phyloP scores from a whole-genome alignment of 306 rosid species.

The Vigna mungo region DNA sequence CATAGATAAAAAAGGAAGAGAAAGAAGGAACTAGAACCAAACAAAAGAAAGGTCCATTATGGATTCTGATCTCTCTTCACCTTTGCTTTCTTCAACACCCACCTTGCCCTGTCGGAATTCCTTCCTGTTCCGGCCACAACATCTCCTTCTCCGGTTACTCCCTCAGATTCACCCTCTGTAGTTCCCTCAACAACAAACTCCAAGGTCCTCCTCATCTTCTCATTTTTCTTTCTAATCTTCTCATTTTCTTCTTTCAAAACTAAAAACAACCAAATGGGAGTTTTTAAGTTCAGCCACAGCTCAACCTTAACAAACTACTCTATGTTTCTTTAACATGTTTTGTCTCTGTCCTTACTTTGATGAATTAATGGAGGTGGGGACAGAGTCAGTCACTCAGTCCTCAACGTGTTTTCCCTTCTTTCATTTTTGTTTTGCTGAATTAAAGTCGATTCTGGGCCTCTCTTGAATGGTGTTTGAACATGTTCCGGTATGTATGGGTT shows the following conservation, averaged over 20 bases:
- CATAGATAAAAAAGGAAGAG: constrained; percentile 23
- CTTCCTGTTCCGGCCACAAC: constrained; percentile 35
- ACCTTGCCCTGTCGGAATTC: constrained; percentile 42
- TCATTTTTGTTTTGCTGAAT: constrained; percentile 28
- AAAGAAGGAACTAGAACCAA: constrained; percentile 36
- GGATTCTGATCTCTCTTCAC: constrained; percentile 45
- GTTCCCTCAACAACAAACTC: constrained; percentile 13
- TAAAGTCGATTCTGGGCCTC: constrained; percentile 3
- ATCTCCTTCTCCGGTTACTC: constrained; percentile 27
- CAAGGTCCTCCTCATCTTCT: constrained; percentile 57
- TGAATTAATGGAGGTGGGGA: constrained; percentile 25
- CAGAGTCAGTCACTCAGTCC: background rate
- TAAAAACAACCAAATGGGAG: constrained; percentile 3
- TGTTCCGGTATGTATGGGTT: constrained; percentile 8
- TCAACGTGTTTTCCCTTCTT: constrained; percentile 17
- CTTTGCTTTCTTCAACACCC: constrained; percentile 51
- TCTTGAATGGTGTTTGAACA: background rate
- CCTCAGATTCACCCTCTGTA: constrained; percentile 51
- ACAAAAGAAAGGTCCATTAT: constrained; percentile 39
- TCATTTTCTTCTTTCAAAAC: background rate
- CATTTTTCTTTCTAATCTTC: background rate
- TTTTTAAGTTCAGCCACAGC: constrained; percentile 1
- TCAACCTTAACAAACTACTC: background rate
- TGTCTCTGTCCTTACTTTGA: constrained; percentile 13
- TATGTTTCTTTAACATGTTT: constrained; percentile 12